A percentile compares a stretch with the other conserved stretches of the same genome.
phyloP scores from a whole-genome alignment of 192 early-diverging fungal genomes.

The Mortierella claussenii region DNA sequence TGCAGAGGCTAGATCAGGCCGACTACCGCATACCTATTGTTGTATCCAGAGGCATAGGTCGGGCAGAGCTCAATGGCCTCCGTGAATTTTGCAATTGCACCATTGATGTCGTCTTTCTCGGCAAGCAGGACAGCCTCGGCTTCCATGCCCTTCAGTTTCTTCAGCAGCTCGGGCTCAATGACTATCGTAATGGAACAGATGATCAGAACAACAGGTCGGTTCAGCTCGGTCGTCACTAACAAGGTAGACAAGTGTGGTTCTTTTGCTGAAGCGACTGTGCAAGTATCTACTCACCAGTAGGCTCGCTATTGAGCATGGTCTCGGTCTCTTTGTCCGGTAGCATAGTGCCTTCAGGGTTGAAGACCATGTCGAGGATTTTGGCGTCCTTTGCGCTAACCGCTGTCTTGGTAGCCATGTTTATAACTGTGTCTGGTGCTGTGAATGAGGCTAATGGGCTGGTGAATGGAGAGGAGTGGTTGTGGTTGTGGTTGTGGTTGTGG shows the following conservation, averaged over 20 bases:
- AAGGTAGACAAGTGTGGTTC: neutral
- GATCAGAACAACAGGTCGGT: neutral
- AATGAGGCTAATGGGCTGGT: too few species aligned
- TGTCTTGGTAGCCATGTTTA: constrained; percentile 26
- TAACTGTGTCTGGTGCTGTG: too few species aligned
- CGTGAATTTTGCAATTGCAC: constrained; percentile 54
- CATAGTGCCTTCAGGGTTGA: constrained; percentile 54
- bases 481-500: constrained; percentile 7
- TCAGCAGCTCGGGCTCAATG: constrained; percentile 43
- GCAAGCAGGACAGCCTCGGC: constrained; percentile 53
- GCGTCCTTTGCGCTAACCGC: constrained; percentile 44
- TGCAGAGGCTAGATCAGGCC: too few species aligned
- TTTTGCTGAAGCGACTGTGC: neutral
- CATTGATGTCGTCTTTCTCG: constrained; percentile 55
- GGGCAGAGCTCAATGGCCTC: constrained; percentile 54
- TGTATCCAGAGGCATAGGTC: constrained; percentile 61
- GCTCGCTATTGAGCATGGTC: constrained; percentile 36
- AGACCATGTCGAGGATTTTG: constrained; percentile 53
- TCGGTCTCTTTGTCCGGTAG: constrained; percentile 48
- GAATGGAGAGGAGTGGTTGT: neutral
- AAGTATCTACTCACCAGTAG: constrained; percentile 4
- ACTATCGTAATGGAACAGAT: constrained; percentile 23
- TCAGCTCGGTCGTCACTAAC: neutral
- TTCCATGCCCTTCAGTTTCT: constrained; percentile 51
- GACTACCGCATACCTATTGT: constrained; percentile 56